phyloP scores from a whole-genome alignment of 441 rosid genomes.

The Pelargonium fulgidum region DNA sequence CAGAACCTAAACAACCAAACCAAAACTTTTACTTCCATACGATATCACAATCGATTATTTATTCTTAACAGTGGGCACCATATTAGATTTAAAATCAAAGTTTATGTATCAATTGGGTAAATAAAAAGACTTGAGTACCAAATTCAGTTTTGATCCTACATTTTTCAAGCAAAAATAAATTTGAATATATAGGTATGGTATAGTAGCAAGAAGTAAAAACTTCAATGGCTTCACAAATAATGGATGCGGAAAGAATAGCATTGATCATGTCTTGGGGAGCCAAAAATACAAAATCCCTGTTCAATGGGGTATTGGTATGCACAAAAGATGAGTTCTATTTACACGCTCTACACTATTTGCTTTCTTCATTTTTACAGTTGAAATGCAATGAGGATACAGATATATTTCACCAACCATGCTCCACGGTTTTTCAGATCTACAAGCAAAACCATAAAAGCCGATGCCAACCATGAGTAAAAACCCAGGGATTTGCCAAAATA shows the following conservation, averaged over 20 bases:
- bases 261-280: background rate
- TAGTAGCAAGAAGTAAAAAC: too few species aligned
- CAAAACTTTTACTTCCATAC: too few species aligned
- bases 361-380: constrained; percentile 2
- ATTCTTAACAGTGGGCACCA: too few species aligned
- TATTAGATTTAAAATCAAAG: too few species aligned
- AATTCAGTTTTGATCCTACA: too few species aligned
- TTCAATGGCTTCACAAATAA: background rate
- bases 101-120: too few species aligned
- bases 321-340: constrained; percentile 7
- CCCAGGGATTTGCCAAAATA: background rate
- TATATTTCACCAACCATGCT: constrained; percentile 6
- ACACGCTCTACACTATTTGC: background rate
- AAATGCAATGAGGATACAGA: background rate
- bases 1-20: too few species aligned
- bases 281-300: constrained; percentile 8
- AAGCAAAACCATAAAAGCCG: constrained; percentile 5
- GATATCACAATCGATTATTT: too few species aligned
- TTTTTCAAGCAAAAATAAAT: too few species aligned
- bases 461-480: constrained; percentile 6
- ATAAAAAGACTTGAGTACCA: too few species aligned
- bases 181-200: too few species aligned
- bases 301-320: background rate
- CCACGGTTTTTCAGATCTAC: background rate
- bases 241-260: background rate